A percentile compares a stretch with the other conserved stretches of the same genome.
These are phyloP conservation scores for Zasmidium angulare DNA, from an alignment of 2,329 filamentous ascomycete species.

Conservation along the genomic window DNA sequence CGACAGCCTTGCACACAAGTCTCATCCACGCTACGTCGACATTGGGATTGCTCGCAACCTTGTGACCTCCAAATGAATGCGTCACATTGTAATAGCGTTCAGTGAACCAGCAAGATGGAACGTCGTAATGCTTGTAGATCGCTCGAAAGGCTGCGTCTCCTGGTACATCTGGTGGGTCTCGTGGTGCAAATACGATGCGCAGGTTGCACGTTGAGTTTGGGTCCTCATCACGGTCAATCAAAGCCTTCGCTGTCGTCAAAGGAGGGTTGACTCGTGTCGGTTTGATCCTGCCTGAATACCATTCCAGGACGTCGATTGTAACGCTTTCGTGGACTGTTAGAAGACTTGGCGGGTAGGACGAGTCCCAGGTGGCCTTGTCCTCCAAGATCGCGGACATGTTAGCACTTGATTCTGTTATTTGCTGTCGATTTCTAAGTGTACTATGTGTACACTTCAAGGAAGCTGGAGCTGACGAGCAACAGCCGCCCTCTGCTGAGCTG, in stretches of 20 bases:
- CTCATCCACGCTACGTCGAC: neutral
- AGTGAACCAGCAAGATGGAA: neutral
- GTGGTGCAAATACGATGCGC: neutral
- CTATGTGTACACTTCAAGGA: too few relatives aligned
- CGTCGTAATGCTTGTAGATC: neutral
- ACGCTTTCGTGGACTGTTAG: neutral
- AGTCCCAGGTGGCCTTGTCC: neutral
- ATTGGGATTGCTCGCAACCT: neutral
- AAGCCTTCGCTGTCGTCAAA: neutral
- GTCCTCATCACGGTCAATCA: neutral
- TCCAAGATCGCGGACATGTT: neutral
- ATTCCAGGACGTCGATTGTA: neutral
- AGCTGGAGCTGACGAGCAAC: neutral
- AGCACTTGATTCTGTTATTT: too few relatives aligned
- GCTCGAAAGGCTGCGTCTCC: neutral
- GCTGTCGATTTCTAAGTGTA: too few relatives aligned
- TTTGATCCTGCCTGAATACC: neutral
- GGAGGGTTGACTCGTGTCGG: neutral
- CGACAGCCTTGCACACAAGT: neutral
- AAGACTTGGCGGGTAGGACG: neutral
- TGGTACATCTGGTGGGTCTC: neutral
- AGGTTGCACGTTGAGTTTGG: neutral
- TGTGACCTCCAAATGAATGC: neutral
- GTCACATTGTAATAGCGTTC: neutral
- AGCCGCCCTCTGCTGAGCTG: neutral